These are phyloP conservation scores for Apiospora phragmitis DNA, from an alignment of 2,329 filamentous ascomycete species.

Conservation along the genomic window DNA sequence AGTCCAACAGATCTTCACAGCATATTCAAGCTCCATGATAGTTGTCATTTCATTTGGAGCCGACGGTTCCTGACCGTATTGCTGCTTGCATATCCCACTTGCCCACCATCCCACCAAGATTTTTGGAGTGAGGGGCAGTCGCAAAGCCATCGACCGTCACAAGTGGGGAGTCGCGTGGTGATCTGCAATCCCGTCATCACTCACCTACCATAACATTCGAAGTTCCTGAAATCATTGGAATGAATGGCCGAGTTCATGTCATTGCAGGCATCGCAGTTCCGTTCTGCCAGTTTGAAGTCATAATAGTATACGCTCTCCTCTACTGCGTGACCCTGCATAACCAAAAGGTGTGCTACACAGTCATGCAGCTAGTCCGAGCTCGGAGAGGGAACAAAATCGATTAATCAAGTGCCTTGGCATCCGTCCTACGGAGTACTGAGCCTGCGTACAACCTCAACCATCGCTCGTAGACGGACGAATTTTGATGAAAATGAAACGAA, in stretches of 20 bases:
- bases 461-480: too few relatives aligned
- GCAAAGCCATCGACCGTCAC: neutral
- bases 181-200: neutral
- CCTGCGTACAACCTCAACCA: neutral
- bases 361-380: neutral
- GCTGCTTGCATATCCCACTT: slow-evolving; percentile 1
- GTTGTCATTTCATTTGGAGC: neutral
- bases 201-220: neutral
- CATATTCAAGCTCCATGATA: neutral
- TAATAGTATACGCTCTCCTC: neutral
- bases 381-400: neutral
- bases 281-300: neutral
- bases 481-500: neutral
- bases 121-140: slow-evolving; percentile 2
- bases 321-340: neutral
- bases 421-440: neutral
- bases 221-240: neutral
- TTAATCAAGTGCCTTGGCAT: neutral
- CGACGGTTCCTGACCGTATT: neutral
- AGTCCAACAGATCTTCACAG: too few relatives aligned
- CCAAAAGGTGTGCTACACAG: neutral
- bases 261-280: neutral
- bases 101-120: neutral
- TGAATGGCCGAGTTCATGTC: neutral
- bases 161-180: neutral